A percentile compares a stretch with the other conserved stretches of the same genome.
These are phyloP conservation scores for Annulohypoxylon bovei DNA, from an alignment of 495 filamentous ascomycete genomes.

Conservation along the genomic window DNA sequence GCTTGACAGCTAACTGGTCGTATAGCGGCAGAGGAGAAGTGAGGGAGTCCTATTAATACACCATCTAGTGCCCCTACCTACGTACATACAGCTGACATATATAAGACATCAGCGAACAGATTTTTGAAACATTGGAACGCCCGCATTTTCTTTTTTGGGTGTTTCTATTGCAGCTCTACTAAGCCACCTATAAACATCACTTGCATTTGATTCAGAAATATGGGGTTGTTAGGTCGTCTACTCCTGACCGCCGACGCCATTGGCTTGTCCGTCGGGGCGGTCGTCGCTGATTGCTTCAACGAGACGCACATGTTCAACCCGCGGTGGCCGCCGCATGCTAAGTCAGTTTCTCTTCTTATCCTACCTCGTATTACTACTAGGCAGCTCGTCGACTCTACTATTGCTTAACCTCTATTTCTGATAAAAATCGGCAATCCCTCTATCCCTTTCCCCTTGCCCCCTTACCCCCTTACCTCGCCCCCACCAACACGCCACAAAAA, in stretches of 20 bases:
- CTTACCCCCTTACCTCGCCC: neutral
- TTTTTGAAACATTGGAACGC: neutral
- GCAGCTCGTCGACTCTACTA: no score
- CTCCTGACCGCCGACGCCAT: slow-evolving; percentile 58
- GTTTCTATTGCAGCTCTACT: neutral
- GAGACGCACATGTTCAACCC: slow-evolving; percentile 65
- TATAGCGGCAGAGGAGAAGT: slow-evolving; percentile 8
- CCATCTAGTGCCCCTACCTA: neutral
- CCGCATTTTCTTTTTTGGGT: neutral
- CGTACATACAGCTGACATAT: neutral
- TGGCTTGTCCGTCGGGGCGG: slow-evolving; percentile 53
- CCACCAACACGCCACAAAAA: neutral
- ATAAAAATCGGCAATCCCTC: no score
- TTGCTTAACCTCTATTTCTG: no score
- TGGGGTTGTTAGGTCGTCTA: slow-evolving; percentile 52
- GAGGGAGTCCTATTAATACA: no score
- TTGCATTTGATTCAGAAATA: neutral
- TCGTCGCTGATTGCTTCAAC: slow-evolving; percentile 58
- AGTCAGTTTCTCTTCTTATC: slow-evolving; percentile 40
- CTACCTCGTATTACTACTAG: neutral
- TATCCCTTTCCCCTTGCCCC: no score
- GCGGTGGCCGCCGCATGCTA: slow-evolving; percentile 65
- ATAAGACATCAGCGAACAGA: neutral
- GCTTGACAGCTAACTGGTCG: slow-evolving; percentile 8
- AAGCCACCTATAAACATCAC: neutral